These are phyloP conservation scores for Suillus subaureus DNA, from an alignment of 768 basidiomycete species.

Conservation along the genomic window DNA sequence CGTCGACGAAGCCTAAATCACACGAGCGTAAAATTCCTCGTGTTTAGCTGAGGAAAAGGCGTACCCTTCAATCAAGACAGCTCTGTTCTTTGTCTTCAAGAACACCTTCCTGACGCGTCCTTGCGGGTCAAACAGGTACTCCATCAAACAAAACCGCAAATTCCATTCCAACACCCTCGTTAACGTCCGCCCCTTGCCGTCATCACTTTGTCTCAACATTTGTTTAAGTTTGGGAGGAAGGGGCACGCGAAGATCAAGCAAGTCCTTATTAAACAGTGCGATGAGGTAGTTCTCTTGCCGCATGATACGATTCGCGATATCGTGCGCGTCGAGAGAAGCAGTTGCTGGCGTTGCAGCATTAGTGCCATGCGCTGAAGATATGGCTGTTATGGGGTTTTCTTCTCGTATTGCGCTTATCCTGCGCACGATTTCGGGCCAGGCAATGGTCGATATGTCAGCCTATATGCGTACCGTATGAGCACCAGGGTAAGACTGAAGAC, in stretches of 20 bases:
- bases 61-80: constrained; percentile 81
- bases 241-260: constrained; percentile 86
- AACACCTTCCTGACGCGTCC: constrained; percentile 92
- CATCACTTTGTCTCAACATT: constrained; percentile 47
- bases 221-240: constrained; percentile 61
- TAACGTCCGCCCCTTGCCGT: constrained; percentile 75
- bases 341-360: constrained; percentile 63
- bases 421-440: constrained; percentile 94
- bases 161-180: constrained; percentile 98
- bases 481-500: not conserved
- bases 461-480: constrained; percentile 37
- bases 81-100: constrained; percentile 80
- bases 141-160: constrained; percentile 91
- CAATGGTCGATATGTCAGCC: constrained; percentile 97
- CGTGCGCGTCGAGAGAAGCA: constrained; percentile 95
- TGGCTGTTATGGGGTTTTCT: constrained; percentile 89
- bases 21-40: not conserved
- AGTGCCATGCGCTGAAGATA: constrained; percentile 61
- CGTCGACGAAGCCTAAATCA: constrained; percentile 69
- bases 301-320: constrained; percentile 97
- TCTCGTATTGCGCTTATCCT: constrained; percentile 89
- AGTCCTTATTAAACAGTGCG: constrained; percentile 95
- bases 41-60: constrained; percentile 22
- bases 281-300: constrained; percentile 99
- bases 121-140: constrained; percentile 89